These are phyloP conservation scores for Cladosporium sp. DNA, from an alignment of 2,329 filamentous ascomycete species.

Conservation along the genomic window DNA sequence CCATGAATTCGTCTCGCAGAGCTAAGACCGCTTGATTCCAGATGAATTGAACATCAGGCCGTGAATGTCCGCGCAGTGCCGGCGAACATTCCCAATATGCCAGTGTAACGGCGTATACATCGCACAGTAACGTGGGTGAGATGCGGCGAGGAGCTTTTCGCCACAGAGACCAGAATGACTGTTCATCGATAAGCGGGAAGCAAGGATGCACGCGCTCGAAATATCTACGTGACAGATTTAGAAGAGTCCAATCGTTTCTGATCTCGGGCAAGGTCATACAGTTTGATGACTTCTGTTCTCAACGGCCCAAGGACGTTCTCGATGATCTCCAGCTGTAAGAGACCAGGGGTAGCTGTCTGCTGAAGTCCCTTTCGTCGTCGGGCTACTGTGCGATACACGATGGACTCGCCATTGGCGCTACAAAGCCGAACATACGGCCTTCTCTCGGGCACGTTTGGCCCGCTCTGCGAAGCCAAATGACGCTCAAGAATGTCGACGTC, in stretches of 20 bases:
- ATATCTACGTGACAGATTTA: constrained; percentile 28
- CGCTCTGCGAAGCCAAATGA: constrained; percentile 33
- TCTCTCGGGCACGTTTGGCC: constrained; percentile 20
- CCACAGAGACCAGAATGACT: constrained; percentile 32
- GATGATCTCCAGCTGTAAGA: constrained; percentile 37
- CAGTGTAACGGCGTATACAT: constrained; percentile 36
- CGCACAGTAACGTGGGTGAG: constrained; percentile 23
- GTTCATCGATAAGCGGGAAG: constrained; percentile 39
- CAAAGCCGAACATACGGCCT: constrained; percentile 48
- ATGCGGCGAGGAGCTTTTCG: constrained; percentile 32
- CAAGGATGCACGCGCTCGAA: constrained; percentile 35
- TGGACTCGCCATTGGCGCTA: constrained; percentile 38
- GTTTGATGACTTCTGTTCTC: constrained; percentile 36
- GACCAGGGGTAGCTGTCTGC: constrained; percentile 28
- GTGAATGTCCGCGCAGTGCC: constrained; percentile 32
- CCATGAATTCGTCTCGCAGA: constrained; percentile 40
- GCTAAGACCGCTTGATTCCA: constrained; percentile 42
- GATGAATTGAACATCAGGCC: constrained; percentile 36
- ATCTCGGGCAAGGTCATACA: too few relatives aligned
- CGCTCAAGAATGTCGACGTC: constrained; percentile 39
- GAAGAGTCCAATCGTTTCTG: too few relatives aligned
- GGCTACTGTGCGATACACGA: constrained; percentile 45
- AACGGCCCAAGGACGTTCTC: constrained; percentile 38
- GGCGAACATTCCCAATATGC: constrained; percentile 36
- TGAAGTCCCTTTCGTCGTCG: constrained; percentile 43